Conservation (phyloP, 805 yeast genomes). For the Ascoidea rubescens region DNA sequence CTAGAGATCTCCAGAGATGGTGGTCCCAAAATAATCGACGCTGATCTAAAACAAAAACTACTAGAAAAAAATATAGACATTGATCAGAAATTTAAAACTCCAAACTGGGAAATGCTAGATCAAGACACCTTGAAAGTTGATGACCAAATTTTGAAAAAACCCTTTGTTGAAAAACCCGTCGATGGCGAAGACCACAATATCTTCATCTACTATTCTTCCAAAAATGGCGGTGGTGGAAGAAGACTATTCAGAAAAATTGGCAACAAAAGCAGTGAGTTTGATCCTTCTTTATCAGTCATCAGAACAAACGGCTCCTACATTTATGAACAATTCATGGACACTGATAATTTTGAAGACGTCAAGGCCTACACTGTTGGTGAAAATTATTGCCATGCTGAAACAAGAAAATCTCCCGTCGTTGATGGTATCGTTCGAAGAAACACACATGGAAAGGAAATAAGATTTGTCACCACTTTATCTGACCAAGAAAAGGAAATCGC, state of each 20-base stretch:
- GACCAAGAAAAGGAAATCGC: constrained; percentile 76
- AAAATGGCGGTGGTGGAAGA: constrained; percentile 96
- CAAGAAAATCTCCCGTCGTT: constrained; percentile 97
- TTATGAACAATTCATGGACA: constrained; percentile 92
- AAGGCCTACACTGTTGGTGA: constrained; percentile 96
- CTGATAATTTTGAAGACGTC: constrained; percentile 96
- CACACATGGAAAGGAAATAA: constrained; percentile 92
- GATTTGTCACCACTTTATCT: constrained; percentile 73
- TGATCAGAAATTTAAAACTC: constrained; percentile 36
- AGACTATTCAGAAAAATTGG: constrained; percentile 90
- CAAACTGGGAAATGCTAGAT: constrained; percentile 76
- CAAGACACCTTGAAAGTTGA: constrained; percentile 71
- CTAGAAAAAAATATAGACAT: constrained; percentile 42
- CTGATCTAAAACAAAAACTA: constrained; percentile 46
- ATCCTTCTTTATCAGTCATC: constrained; percentile 58
- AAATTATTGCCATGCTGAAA: constrained; percentile 89
- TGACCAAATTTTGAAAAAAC: constrained; percentile 64
- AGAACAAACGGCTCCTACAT: constrained; percentile 85
- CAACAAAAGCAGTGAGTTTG: constrained; percentile 92
- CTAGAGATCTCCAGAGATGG: constrained; percentile 91
- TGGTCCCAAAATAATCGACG: constrained; percentile 64
- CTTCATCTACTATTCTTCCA: constrained; percentile 74
- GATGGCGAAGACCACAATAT: constrained; percentile 99
- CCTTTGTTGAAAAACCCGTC: constrained; percentile 96
- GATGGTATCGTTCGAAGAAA: constrained; percentile 96